Base-by-base conservation (phyloP, 306 rosid genomes). In the Carpinus fangiana region DNA sequence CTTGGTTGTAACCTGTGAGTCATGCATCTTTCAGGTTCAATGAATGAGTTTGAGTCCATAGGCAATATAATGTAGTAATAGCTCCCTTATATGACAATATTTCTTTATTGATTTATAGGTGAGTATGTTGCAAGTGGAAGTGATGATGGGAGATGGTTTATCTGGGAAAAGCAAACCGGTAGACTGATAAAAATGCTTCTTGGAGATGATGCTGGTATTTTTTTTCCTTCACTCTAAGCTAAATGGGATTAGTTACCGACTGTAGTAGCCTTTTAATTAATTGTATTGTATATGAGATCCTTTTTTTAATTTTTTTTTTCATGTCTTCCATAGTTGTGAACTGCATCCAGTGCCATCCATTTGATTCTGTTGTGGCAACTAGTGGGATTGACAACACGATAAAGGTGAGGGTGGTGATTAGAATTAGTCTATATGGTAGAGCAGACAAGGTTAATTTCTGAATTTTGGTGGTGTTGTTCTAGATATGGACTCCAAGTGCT, bases 141-240 rank as follows among this genome's bases (percentile, higher is more conserved):
- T 76, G 99, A 95, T 86, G 99, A 93, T 85, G 99, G 99, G 28
- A 88, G 97, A 91, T 95, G 97, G 97, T 93, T 93, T 85, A 87
- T 95, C 73, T 95, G 99, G 98, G 99, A 95, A 84, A 95, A 95
- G 85, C 76, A 31, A 73, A 95, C 97, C 18, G 98, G 99, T 60
- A 91, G 99, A 83, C 91, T 95, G 79, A 77, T 91, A 70, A 95
- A 95, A 84, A 83, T 95, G 87, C 93, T 95, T 78, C 86, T 74
- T 43, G 99, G 98, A 61, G 99, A 95, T 88, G 88, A 84, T 83
- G 81, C 97, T 50, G 99, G 99, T 95, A 89, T 77, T 52, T 53
- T 38, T 74, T 74, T 76, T n/a, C 12, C 47, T n/a, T 55, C 31
- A n/a, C 72, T 14, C 64, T n/a, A 4, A 20, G 3, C 20, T 59